phyloP scores from a whole-genome alignment of 352 stramenopile genomes.

The Phytophthora constricta region DNA sequence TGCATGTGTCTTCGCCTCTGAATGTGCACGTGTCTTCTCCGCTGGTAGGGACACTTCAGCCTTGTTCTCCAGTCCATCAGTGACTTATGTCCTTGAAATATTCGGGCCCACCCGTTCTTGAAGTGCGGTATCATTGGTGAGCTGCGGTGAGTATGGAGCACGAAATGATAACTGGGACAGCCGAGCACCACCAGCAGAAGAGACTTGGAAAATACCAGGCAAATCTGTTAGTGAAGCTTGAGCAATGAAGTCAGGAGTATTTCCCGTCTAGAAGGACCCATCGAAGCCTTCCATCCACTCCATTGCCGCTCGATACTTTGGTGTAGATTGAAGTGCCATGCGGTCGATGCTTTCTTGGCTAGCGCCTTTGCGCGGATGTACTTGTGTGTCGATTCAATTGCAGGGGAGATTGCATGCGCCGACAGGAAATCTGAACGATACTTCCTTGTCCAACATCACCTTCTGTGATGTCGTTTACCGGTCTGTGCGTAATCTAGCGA shows the following conservation, averaged over 20 bases:
- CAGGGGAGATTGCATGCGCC: neutral
- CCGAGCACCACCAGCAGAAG: neutral
- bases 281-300: constrained; percentile 5
- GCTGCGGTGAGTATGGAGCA: too few relatives aligned
- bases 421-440: neutral
- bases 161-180: neutral
- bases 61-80: too few relatives aligned
- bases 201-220: neutral
- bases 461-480: constrained; percentile 9
- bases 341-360: too few relatives aligned
- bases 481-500: constrained; percentile 1
- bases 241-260: neutral
- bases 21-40: too few relatives aligned
- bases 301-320: neutral
- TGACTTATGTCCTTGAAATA: too few relatives aligned
- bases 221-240: neutral
- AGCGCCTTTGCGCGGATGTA: neutral
- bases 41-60: too few relatives aligned
- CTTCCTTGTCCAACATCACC: neutral
- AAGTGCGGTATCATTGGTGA: too few relatives aligned
- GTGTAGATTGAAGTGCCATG: constrained; percentile 3
- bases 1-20: neutral
- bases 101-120: too few relatives aligned
- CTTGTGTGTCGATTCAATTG: neutral
- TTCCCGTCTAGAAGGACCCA: neutral